Base-by-base conservation (phyloP, 2,329 filamentous ascomycete species). In the Seiridium cupressi region DNA sequence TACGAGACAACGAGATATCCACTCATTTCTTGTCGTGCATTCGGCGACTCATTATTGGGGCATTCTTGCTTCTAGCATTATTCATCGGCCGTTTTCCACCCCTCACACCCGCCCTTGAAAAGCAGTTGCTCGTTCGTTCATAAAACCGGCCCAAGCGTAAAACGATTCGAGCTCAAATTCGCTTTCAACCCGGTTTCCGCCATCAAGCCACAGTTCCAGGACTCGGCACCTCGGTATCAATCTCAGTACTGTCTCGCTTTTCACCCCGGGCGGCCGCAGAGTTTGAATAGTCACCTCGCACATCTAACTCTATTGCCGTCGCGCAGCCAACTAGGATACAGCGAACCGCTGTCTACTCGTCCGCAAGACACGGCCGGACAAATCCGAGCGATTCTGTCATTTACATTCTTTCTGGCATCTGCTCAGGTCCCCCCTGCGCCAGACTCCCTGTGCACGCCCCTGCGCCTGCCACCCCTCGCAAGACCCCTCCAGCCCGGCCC, bases 401-500 rank as follows among this genome's bases (percentile, higher is more conserved):
- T 51, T 36, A 11, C 55, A 26, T 18, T 26, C 46, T 35, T 49
- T 49, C 36, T 44, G 56, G 31, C 44, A 42, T 44, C 42, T 51
- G 55, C 34, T 31, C 26, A 58, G n/a, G 44, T 32, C 13, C 32
- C 54, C 54, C 40, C 54, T 55, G 36, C 51, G 51, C 34, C n/a
- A 40, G n/a, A 36, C 31, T 13, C 49, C 49, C 11, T 51, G 48
- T 51, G 26, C 18, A 49, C 10, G 18, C 26, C 13, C 46, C 8
- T n/a, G 44, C 26, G 13, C 44, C 26, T n/a, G 32, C 53, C 34
- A 32, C n/a, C 34, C n/a, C 38, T 18, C 26, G 9, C 35, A 34
- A 18, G n/a, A 32, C 59, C 55, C 42, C 32, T 47, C 60, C 56
- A 60, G 53, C 54, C 53, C 44, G 58, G 57, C 46, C 60, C 56